These are phyloP conservation scores for Pseudomicrostroma phylloplanum DNA, from an alignment of 1,284 basidiomycete species.

Conservation along the genomic window DNA sequence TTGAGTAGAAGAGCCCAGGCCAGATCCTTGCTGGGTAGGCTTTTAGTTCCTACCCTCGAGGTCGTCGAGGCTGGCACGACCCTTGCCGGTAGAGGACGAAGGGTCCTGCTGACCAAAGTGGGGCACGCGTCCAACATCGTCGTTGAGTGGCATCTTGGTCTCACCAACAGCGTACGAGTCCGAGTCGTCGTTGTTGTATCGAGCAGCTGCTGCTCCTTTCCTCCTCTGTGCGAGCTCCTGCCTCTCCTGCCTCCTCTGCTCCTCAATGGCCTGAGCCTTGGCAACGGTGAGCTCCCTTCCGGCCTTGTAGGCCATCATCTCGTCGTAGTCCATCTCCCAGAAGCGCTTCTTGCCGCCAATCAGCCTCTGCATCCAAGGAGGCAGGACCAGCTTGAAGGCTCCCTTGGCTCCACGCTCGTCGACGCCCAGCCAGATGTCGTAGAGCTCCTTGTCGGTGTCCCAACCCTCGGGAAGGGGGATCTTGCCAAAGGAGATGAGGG, in stretches of 20 bases:
- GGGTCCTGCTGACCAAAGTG: no score
- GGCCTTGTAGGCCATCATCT: slow-evolving; percentile 43
- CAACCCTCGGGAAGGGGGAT: slow-evolving; percentile 58
- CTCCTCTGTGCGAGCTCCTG: no score
- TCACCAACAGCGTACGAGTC: no score
- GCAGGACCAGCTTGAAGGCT: slow-evolving; percentile 22
- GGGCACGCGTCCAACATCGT: no score
- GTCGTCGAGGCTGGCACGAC: no score
- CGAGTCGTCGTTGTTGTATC: no score
- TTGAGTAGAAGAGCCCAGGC: no score
- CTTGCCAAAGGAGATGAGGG: slow-evolving; percentile 60
- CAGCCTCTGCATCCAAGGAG: slow-evolving; percentile 44
- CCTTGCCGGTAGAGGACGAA: no score
- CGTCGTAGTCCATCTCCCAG: slow-evolving; percentile 43
- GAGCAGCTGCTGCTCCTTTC: no score
- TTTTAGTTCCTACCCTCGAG: no score
- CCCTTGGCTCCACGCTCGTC: slow-evolving; percentile 4
- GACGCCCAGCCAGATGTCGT: slow-evolving; percentile 11
- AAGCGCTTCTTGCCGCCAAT: slow-evolving; percentile 35
- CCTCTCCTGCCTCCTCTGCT: slow-evolving; percentile 12
- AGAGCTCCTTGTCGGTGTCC: slow-evolving; percentile 47
- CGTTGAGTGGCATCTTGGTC: no score
- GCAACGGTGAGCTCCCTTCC: slow-evolving; percentile 33
- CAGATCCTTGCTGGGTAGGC: no score
- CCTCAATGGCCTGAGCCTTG: slow-evolving; percentile 26